Evolutionary conservation across 2,329 filamentous ascomycete species (phyloP).

Genomic region (Fusarium goolgardi): DNA sequence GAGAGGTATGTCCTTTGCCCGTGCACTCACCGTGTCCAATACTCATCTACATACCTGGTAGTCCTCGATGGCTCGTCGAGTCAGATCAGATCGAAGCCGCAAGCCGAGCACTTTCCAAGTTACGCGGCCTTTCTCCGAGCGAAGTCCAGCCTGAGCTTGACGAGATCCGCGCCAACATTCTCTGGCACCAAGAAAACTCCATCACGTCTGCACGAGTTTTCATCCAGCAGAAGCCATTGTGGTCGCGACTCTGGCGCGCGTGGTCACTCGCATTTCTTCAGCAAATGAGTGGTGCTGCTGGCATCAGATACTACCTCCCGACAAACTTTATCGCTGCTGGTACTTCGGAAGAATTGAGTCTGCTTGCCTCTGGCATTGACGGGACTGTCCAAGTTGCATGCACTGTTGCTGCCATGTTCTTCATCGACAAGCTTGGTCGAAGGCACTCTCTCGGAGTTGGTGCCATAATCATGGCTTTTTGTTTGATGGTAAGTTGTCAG

Average conservation of each 20-base stretch:
- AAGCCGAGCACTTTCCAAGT: constrained; percentile 4
- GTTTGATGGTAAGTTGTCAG: constrained; percentile 9
- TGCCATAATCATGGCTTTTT: constrained; percentile 26
- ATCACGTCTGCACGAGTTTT: constrained; percentile 21
- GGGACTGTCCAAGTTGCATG: constrained; percentile 22
- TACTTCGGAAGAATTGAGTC: constrained; percentile 15
- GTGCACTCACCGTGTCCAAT: fast-evolving
- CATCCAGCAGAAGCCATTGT: constrained; percentile 20
- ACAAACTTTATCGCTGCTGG: constrained; percentile 23
- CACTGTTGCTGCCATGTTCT: constrained; percentile 30
- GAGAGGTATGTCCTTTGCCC: not conserved
- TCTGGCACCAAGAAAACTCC: constrained; percentile 24
- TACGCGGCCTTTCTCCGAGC: not conserved
- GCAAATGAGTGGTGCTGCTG: constrained; percentile 24
- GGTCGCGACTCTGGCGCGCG: constrained; percentile 23
- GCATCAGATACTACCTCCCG: constrained; percentile 20
- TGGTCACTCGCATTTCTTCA: constrained; percentile 19
- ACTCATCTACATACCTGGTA: not conserved
- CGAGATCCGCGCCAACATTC: constrained; percentile 26
- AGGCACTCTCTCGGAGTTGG: constrained; percentile 19
- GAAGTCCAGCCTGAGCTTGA: constrained; percentile 23
- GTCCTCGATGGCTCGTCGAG: constrained; percentile 24
- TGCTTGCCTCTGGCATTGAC: constrained; percentile 20
- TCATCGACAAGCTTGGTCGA: constrained; percentile 25
- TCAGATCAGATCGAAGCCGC: constrained; percentile 22